Conservation (phyloP, 106 monocot species). For the Allium fistulosum region DNA sequence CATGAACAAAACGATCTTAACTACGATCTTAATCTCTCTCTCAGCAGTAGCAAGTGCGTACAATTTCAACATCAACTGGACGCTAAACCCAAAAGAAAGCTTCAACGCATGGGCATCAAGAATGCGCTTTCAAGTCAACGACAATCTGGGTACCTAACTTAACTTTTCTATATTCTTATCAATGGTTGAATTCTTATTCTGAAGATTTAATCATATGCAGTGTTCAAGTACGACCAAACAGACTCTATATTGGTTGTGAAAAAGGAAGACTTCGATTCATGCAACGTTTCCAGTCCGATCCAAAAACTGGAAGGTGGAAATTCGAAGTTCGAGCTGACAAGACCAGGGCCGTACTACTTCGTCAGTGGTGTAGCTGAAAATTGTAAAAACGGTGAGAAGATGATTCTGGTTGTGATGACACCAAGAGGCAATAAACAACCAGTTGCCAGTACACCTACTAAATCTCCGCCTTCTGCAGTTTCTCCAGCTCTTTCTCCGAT, state of each 20-base stretch:
- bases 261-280: conserved; percentile 38
- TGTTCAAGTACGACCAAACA: conserved; percentile 59
- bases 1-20: too few relatives aligned
- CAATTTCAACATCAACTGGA: conserved; percentile 52
- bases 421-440: conserved; percentile 1
- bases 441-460: not conserved
- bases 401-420: conserved; percentile 46
- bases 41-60: not conserved
- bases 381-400: conserved; percentile 59
- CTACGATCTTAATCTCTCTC: not conserved
- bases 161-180: not conserved
- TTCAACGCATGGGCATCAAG: conserved; percentile 34
- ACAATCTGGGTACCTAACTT: conserved; percentile 32
- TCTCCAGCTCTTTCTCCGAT: not conserved
- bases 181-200: not conserved
- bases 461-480: not conserved
- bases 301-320: conserved; percentile 27
- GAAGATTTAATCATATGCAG: conserved; percentile 11
- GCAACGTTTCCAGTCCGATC: conserved; percentile 39
- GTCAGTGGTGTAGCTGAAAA: conserved; percentile 39
- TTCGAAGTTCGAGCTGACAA: conserved; percentile 34
- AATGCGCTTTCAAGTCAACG: conserved; percentile 44
- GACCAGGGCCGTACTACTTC: conserved; percentile 66
- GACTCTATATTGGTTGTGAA: conserved; percentile 74
- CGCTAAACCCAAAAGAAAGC: conserved; percentile 24